Evolutionary conservation across 164 flowering plant species (phyloP), one percentile per base, ranked within the genome.

Genomic region (Tetrastigma voinierianum): DNA sequence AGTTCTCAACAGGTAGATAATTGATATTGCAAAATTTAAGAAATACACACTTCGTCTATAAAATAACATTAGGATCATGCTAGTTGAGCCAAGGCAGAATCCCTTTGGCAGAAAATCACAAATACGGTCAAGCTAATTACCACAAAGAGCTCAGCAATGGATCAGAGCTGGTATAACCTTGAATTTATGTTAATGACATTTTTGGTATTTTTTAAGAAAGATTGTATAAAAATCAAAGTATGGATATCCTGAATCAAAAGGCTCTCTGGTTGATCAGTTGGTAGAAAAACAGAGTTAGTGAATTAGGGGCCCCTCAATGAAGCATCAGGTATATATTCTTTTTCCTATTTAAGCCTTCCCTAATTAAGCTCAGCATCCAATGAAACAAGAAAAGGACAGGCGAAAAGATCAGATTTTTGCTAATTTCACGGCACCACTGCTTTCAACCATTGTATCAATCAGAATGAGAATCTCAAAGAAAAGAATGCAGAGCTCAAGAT

Each of bases 291-390:
- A 21, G 61, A 72, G 18, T 20, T 46, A 65, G 74, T 68, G 72
- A 60, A 53, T 20, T 56, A 62, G 81, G 70, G 80, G 84, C 76
- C 78, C 84, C 77, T 75, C 18, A 57, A 67, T 57, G 54, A 71
- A 72, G 61, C 61, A 59, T 65, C 58, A 60, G 62, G 71, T 69
- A 64, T 51, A 70, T 65, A 59, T 60, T 25, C 60, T 75, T 48
- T 71, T 74, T 56, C 43, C 21, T 7, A 71, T 53, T 61, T 21
- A 62, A 54, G 64, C 61, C 67, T 61, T 43, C 66, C 51, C 20
- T 13, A 54, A 25, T 9, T 69, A 51, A 64, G 64, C 54, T 69
- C 47, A 56, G 62, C 51, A 57, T 45, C 51, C 57, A 19, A 65
- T 48, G 47, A 67, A 56, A 69, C 69, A 64, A 65, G 16, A 47